Evolutionary conservation across 768 basidiomycete species (phyloP), one percentile per base, ranked within the genome.

Genomic region (Naematelia encephala): DNA sequence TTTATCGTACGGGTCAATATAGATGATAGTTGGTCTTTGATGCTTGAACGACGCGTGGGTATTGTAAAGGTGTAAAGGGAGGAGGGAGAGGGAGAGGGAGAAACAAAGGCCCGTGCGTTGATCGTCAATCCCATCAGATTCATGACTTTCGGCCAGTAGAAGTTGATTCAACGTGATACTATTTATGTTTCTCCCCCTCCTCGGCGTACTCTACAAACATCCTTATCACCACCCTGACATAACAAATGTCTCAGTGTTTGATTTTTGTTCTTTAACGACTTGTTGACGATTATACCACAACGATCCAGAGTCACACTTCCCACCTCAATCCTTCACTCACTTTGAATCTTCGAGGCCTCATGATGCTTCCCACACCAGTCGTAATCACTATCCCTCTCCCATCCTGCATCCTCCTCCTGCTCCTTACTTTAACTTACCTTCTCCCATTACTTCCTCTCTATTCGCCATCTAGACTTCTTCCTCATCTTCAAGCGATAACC

Each of bases 321-420:
- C n/a, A n/a, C n/a, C n/a, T n/a, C n/a, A n/a, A n/a, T n/a, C n/a
- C n/a, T n/a, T n/a, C n/a, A n/a, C n/a, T n/a, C n/a, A n/a, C n/a
- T n/a, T n/a, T n/a, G n/a, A n/a, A n/a, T n/a, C n/a, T n/a, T n/a
- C n/a, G n/a, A n/a, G n/a, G n/a, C n/a, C n/a, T 23, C 61, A 60
- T 16, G 5, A 70, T 70, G 68, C 46, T 71, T 12, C 57, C 66
- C 5, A 51, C 56, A 1, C 53, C 61, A n/a, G 51, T 71, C 19
- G 26, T 61, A 5, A 19, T 56, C 45, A 51, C 56, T 22, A 50
- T 71, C 0, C 67, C 69, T 0, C 39, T 67, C 16, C 64, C 64
- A 12, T 71, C 60, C 23, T 12, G 58, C 21, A 29, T 67, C 34
- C 60, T 66, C 54, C 62, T 71, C 51, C 13, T 68, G 29, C 42